phyloP scores from a whole-genome alignment of 2,329 filamentous ascomycete species.

The Trichoderma atroviride region DNA sequence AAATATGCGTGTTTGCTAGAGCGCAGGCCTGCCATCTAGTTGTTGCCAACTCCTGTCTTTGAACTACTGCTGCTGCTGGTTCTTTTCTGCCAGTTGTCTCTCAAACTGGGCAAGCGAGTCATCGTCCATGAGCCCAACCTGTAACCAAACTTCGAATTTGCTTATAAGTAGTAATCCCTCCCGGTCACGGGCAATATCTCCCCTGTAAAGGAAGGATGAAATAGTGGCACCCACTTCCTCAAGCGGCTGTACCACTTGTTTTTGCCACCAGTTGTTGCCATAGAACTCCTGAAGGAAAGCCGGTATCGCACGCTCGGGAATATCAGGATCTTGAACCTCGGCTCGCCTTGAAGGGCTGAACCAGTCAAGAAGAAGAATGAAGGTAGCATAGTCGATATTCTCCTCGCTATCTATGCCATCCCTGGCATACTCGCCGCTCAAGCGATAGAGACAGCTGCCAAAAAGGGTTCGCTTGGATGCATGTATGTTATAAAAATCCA shows the following conservation, averaged over 20 bases:
- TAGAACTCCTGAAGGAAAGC: background rate
- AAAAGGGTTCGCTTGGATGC: background rate
- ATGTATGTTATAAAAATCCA: background rate
- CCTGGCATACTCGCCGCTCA: background rate
- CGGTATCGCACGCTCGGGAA: background rate
- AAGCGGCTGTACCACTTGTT: background rate
- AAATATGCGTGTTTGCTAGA: no score
- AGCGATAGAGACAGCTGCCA: background rate
- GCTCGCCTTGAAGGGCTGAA: background rate
- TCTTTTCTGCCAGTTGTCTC: background rate
- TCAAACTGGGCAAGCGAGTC: background rate
- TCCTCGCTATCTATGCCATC: background rate
- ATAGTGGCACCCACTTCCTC: background rate
- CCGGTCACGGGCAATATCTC: background rate
- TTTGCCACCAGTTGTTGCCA: background rate
- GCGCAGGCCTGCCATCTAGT: no score
- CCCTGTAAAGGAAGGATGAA: background rate
- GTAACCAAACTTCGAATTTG: background rate
- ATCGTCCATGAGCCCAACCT: background rate
- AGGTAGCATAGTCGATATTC: background rate
- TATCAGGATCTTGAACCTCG: background rate
- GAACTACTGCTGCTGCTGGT: background rate
- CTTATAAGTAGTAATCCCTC: background rate
- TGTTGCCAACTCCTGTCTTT: no score
- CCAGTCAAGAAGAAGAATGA: background rate